Evolutionary conservation across 78 protist species (phyloP).

Genomic region (Tieghemostelium lacteum): DNA sequence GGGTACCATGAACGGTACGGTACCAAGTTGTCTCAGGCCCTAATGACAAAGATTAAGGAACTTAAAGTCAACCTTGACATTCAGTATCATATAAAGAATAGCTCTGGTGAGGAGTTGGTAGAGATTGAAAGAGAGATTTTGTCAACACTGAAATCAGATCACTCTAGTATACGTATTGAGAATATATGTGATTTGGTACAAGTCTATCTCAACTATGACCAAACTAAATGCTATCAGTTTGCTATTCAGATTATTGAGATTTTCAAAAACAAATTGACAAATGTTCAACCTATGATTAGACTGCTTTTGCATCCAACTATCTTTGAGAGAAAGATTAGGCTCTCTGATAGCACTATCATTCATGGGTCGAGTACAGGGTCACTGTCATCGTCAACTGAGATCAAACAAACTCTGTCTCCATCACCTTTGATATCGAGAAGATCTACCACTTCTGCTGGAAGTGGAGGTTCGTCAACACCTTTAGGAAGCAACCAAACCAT

Average conservation of each 20-base stretch:
- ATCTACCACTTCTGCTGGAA: background rate
- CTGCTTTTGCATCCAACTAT: slow-evolving; percentile 38
- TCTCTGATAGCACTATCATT: background rate
- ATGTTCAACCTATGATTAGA: slow-evolving; percentile 32
- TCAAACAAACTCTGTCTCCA: background rate
- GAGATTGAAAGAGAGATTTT: slow-evolving; percentile 62
- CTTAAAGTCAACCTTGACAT: slow-evolving; percentile 50
- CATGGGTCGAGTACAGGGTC: background rate
- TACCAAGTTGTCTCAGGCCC: slow-evolving; percentile 34
- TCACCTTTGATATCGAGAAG: background rate
- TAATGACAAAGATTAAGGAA: slow-evolving; percentile 73
- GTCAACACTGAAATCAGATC: slow-evolving; percentile 30
- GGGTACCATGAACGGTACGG: slow-evolving; percentile 41
- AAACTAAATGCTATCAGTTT: slow-evolving; percentile 33
- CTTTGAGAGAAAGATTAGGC: slow-evolving; percentile 23
- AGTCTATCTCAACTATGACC: slow-evolving; percentile 28
- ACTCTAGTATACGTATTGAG: slow-evolving; percentile 43
- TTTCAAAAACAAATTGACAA: slow-evolving; percentile 28
- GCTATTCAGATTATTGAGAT: slow-evolving; percentile 33
- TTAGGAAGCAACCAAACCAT: too few relatives aligned
- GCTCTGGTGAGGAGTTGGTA: slow-evolving; percentile 25
- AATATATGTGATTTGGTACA: slow-evolving; percentile 33
- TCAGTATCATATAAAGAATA: slow-evolving; percentile 50
- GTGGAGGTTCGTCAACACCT: background rate
- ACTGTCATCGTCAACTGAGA: background rate